Evolutionary conservation across 345 rosid genomes (phyloP), one percentile per base, ranked within the genome.

Genomic region (Arabis hirsuta): DNA sequence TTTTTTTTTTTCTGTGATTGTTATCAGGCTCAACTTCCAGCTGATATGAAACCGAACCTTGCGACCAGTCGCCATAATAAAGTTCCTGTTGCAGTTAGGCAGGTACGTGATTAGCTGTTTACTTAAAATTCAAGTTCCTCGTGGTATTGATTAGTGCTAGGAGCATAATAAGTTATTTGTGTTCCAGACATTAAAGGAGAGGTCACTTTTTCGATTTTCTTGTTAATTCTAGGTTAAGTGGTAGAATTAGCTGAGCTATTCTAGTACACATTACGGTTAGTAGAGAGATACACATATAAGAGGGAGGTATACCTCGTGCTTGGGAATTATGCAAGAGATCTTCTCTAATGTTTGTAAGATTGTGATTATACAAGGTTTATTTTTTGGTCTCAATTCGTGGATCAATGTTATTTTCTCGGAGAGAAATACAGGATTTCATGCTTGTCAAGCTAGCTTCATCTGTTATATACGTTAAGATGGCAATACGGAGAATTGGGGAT

Each of bases 1-100:
- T 19, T 7, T 22, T 16, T 16, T 16, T 16, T 22, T 51, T 47
- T 67, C 72, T 68, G n/a, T 77, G 66, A 55, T 81, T 79, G 64
- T 67, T 78, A 60, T 72, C 88, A 95, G 99, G 97, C 90, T 81
- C 97, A 86, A 77, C 82, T 91, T 57, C 98, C 99, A 43, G 74
- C 46, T 36, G 92, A 95, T 76, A 90, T 90, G 99, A 87, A 82
- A 78, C 97, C 99, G 61, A 80, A 51, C 60, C 79, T 85, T 71
- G 97, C 91, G 46, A 74, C 86, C 29, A 66, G 89, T 79, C 89
- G 74, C 73, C 96, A 91, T 71, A 88, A 90, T 73, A 91, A 95
- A 82, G 78, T 95, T 72, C 87, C 99, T 32, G 24, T 84, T 62
- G 80, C 99, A 32, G 90, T 90, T 55, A 91, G 99, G 79, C 92